These are phyloP conservation scores for Obelidium mucronatum DNA, from an alignment of 192 early-diverging fungal genomes.

Conservation along the genomic window DNA sequence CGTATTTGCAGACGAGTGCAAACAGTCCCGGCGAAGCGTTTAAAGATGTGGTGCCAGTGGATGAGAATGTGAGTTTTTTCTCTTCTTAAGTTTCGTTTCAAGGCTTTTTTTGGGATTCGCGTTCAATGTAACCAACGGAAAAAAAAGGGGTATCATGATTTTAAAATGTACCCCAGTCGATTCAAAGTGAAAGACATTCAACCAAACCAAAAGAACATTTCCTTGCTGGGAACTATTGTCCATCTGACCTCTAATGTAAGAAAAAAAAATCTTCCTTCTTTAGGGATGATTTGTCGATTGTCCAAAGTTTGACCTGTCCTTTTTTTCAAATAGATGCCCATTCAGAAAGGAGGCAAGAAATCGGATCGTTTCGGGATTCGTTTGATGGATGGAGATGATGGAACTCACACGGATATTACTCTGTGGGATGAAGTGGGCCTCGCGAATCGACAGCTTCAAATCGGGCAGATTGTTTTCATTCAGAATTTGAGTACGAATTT, in stretches of 20 bases:
- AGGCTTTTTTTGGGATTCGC: not conserved
- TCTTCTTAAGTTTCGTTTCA: too few relatives aligned
- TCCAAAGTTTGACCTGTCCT: not conserved
- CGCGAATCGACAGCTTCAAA: not conserved
- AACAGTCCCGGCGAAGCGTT: not conserved
- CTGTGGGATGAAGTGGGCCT: conserved; percentile 24
- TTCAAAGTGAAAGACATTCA: conserved; percentile 9
- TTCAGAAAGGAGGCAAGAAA: conserved; percentile 10
- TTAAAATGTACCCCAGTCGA: not conserved
- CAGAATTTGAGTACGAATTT: conserved; percentile 5
- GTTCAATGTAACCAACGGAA: not conserved
- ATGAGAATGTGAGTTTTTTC: conserved; percentile 3
- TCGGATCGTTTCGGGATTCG: conserved; percentile 22
- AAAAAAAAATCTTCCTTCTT: not conserved
- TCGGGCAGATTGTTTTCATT: conserved; percentile 25
- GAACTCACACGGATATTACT: not conserved
- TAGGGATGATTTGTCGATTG: not conserved
- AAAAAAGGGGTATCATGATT: conserved; percentile 6
- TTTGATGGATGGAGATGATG: not conserved
- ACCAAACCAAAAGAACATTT: conserved; percentile 9
- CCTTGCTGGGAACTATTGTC: conserved; percentile 8
- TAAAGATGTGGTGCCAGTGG: not conserved
- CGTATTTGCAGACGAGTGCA: not conserved
- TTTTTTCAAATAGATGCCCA: conserved; percentile 13
- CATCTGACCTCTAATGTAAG: conserved; percentile 4